phyloP scores from a whole-genome alignment of 306 rosid species.

The Quercus dentata region DNA sequence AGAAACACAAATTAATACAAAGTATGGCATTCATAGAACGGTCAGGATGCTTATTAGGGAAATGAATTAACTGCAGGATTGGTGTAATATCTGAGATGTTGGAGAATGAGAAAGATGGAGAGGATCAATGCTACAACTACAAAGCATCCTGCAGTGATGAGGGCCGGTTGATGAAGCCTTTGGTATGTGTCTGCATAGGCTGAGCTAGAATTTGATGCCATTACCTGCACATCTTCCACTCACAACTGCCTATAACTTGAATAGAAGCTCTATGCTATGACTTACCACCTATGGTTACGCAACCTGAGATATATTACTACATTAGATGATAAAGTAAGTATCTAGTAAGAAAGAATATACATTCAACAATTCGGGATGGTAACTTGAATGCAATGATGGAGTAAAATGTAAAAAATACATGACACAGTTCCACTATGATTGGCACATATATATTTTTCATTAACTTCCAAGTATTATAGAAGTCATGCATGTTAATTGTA shows the following conservation, averaged over 20 bases:
- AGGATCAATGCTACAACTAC: constrained; percentile 54
- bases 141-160: constrained; percentile 51
- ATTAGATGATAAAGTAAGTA: not conserved
- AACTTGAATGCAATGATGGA: not conserved
- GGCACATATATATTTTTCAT: not conserved
- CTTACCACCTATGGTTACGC: not conserved
- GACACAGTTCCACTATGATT: not conserved
- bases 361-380: not conserved
- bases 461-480: not conserved
- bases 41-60: not conserved
- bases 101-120: constrained; percentile 64
- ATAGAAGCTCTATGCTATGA: not conserved
- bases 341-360: not conserved
- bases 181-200: constrained; percentile 34
- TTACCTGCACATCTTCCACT: constrained; percentile 40
- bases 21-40: not conserved
- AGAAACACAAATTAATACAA: constrained; percentile 1
- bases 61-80: constrained; percentile 58
- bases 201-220: constrained; percentile 32
- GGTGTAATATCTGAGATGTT: constrained; percentile 81
- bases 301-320: not conserved
- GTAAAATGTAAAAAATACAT: not conserved
- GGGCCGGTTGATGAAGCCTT: constrained; percentile 45
- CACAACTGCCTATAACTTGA: constrained; percentile 11
- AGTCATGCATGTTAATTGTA: too few relatives aligned